Evolutionary conservation across 805 yeast genomes (phyloP).

Genomic region (Tetrapisispora taiwanensis): DNA sequence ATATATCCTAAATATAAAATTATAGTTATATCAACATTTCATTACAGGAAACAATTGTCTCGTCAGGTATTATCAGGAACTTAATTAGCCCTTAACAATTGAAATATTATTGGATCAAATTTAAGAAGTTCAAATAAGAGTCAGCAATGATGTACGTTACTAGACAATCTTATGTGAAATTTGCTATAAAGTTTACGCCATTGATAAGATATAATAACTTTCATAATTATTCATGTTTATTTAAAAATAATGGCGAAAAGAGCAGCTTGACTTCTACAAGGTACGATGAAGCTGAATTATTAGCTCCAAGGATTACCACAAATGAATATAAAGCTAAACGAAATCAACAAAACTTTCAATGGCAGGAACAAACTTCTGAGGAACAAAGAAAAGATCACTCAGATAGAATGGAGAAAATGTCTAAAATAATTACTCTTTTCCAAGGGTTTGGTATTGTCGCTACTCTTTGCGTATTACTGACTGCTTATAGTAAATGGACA

Average conservation of each 20-base stretch:
- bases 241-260: conserved; percentile 9
- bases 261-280: conserved; percentile 9
- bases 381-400: conserved; percentile 13
- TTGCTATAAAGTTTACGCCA: neutral
- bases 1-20: too few relatives aligned
- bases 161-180: neutral
- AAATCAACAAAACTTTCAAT: conserved; percentile 10
- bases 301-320: conserved; percentile 19
- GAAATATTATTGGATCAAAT: too few relatives aligned
- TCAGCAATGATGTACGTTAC: neutral
- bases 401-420: conserved; percentile 33
- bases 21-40: too few relatives aligned
- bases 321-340: conserved; percentile 20
- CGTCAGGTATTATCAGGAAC: too few relatives aligned
- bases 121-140: neutral
- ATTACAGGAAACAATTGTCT: too few relatives aligned
- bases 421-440: conserved; percentile 37
- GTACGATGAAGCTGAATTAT: conserved; percentile 27
- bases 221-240: neutral
- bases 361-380: conserved; percentile 15
- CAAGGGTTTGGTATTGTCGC: conserved; percentile 35
- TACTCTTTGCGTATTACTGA: conserved; percentile 30
- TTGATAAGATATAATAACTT: neutral
- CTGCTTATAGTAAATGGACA: conserved; percentile 31
- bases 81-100: too few relatives aligned